Conservation (phyloP, 2,329 filamentous ascomycete species). For the Aspergillus sp. region DNA sequence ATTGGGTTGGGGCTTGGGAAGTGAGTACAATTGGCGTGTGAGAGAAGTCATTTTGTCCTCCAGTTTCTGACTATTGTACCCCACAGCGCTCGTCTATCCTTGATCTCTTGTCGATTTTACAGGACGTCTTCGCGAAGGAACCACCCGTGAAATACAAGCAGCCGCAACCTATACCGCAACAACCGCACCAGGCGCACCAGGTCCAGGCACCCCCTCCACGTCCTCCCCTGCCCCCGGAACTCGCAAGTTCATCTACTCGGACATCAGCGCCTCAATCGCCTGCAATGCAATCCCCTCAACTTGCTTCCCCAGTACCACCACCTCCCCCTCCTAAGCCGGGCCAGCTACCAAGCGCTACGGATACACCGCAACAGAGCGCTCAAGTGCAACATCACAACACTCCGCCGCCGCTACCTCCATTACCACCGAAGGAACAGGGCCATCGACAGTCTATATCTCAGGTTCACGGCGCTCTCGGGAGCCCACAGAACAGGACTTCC, state of each 20-base stretch:
- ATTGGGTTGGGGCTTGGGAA: slow-evolving; percentile 89
- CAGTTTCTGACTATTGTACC: not conserved
- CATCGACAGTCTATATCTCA: slow-evolving; percentile 16
- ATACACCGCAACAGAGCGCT: slow-evolving; percentile 13
- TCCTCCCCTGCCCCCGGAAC: slow-evolving; percentile 70
- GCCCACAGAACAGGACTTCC: slow-evolving; percentile 13
- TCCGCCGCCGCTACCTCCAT: slow-evolving; percentile 37
- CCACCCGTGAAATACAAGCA: slow-evolving; percentile 82
- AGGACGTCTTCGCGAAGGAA: slow-evolving; percentile 89
- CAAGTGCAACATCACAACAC: slow-evolving; percentile 28
- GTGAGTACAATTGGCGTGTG: slow-evolving; percentile 54
- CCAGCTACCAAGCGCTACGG: slow-evolving; percentile 18
- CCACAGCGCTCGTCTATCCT: slow-evolving; percentile 75
- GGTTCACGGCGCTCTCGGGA: slow-evolving; percentile 10
- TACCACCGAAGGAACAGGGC: slow-evolving; percentile 36
- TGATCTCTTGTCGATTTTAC: slow-evolving; percentile 78
- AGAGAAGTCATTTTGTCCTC: not conserved
- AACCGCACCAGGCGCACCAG: slow-evolving; percentile 29
- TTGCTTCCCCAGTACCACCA: slow-evolving; percentile 26
- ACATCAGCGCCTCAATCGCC: slow-evolving; percentile 29
- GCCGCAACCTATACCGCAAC: slow-evolving; percentile 34
- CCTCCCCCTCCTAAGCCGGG: slow-evolving; percentile 41
- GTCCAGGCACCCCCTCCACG: slow-evolving; percentile 61
- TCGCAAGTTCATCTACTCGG: slow-evolving; percentile 42
- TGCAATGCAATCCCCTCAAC: slow-evolving; percentile 12